Evolutionary conservation across 1,284 basidiomycete species (phyloP).

Genomic region (Leccinum laetum): DNA sequence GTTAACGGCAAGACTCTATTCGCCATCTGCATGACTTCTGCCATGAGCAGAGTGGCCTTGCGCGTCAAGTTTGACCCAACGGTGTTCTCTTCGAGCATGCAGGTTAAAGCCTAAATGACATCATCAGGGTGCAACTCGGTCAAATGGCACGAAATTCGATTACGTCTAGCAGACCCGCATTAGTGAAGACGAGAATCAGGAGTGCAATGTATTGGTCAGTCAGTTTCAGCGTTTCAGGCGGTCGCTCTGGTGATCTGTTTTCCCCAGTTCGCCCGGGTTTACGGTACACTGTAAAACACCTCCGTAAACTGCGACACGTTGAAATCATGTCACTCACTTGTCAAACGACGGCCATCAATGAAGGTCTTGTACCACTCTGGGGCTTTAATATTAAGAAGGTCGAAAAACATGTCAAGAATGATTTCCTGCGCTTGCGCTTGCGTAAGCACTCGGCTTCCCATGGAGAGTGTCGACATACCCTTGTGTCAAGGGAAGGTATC

Average conservation of each 20-base stretch:
- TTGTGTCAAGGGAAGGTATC: constrained; percentile 85
- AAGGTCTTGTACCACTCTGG: constrained; percentile 92
- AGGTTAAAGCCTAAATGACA: constrained; percentile 70
- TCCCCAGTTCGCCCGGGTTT: constrained; percentile 39
- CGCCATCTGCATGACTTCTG: constrained; percentile 86
- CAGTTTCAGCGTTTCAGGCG: constrained; percentile 74
- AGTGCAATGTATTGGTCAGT: constrained; percentile 96
- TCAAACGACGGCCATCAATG: constrained; percentile 82
- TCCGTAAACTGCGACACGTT: not conserved
- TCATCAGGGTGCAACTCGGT: constrained; percentile 7
- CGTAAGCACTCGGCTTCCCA: constrained; percentile 10
- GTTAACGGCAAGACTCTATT: constrained; percentile 88
- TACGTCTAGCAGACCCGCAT: constrained; percentile 88
- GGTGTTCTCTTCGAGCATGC: constrained; percentile 79
- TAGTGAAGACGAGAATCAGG: constrained; percentile 82
- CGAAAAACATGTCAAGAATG: constrained; percentile 92
- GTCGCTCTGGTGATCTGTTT: constrained; percentile 43
- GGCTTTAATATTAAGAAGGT: constrained; percentile 88
- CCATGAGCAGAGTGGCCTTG: constrained; percentile 92
- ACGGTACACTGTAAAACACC: constrained; percentile 59
- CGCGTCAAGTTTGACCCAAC: constrained; percentile 71
- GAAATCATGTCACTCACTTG: constrained; percentile 53
- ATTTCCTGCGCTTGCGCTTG: constrained; percentile 69
- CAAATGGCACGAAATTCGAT: constrained; percentile 23
- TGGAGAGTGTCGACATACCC: constrained; percentile 49